phyloP scores from a whole-genome alignment of 768 basidiomycete genomes.

The Arthromyces matolae region DNA sequence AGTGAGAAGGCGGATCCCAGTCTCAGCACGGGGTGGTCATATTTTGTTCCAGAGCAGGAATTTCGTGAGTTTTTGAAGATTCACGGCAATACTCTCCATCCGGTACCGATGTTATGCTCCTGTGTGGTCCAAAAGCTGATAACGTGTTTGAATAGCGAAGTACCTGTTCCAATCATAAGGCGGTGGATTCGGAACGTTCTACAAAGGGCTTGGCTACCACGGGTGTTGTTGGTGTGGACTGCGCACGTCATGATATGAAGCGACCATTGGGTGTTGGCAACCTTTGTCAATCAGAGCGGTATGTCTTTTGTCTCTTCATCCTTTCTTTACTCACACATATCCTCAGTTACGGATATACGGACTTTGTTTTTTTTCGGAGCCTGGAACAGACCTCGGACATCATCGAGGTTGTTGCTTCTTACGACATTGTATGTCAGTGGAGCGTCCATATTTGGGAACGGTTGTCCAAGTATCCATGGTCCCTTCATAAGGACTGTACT shows the following conservation, averaged over 20 bases:
- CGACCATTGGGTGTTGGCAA: neutral
- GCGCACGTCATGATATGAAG: conserved; percentile 8
- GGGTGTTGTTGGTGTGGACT: conserved; percentile 1
- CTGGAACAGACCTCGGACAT: conserved; percentile 1
- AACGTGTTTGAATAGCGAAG: neutral
- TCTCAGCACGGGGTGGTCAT: conserved; percentile 14
- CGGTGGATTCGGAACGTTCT: conserved; percentile 9
- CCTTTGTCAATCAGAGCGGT: conserved; percentile 16
- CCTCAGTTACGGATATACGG: neutral
- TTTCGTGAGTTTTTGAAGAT: conserved; percentile 14
- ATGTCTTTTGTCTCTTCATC: neutral
- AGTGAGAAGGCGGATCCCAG: conserved; percentile 6
- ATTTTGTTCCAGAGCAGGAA: conserved; percentile 9
- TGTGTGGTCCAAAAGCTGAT: no score
- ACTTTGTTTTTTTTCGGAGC: conserved; percentile 23
- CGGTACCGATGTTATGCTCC: no score
- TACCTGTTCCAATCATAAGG: conserved; percentile 23
- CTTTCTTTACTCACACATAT: neutral
- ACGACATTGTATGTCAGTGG: conserved; percentile 34
- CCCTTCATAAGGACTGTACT: conserved; percentile 6
- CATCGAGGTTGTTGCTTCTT: conserved; percentile 21
- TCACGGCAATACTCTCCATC: conserved; percentile 7
- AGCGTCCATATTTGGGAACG: conserved; percentile 13
- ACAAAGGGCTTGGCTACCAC: conserved; percentile 3
- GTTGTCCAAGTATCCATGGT: neutral